Evolutionary conservation across 768 basidiomycete genomes (phyloP), one percentile per base, ranked within the genome.

Genomic region (Pisolithus orientalis): DNA sequence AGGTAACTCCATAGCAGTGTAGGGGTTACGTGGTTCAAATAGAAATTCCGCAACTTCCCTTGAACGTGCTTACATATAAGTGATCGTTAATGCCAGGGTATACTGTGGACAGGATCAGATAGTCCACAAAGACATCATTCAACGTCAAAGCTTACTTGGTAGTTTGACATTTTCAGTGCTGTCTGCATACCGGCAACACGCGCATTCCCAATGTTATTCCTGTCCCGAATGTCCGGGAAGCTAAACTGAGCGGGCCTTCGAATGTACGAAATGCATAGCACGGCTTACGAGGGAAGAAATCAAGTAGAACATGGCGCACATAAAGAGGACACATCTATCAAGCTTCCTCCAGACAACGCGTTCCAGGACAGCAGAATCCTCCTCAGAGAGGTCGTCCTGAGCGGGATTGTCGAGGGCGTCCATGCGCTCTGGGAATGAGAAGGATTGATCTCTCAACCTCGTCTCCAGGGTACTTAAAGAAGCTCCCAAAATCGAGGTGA

Each of bases 101-200:
- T 73, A 77, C 70, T 70, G 51, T 17, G 54, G 50, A 21, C 21
- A 31, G 31, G 24, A 44, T 52, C 9, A 45, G 17, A 29, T 1
- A 21, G 21, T 21, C 21, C 21, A 29, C 27, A 14, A 9, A 40
- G 25, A 16, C 34, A 38, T 27, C n/a, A 4, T 21, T n/a, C 13
- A 24, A 3, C 0, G 27, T 8, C 0, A 11, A 44, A 16, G n/a
- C 42, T 13, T 40, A 63, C 65, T 53, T 67, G 58, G 39, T 69
- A 62, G 38, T 65, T 61, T 1, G 60, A 57, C 43, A 68, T 57
- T 6, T 14, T 68, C 45, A 85, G 62, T 44, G 80, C 74, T 17
- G 63, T 74, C 59, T 83, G 79, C 53, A 85, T 62, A 10, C 83
- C 83, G 8, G 82, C 83, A 6, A 83, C 73, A n/a, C 76, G 73